Base-by-base conservation (phyloP, 257 asterid genomes). In the Solanum corneliomulleri region DNA sequence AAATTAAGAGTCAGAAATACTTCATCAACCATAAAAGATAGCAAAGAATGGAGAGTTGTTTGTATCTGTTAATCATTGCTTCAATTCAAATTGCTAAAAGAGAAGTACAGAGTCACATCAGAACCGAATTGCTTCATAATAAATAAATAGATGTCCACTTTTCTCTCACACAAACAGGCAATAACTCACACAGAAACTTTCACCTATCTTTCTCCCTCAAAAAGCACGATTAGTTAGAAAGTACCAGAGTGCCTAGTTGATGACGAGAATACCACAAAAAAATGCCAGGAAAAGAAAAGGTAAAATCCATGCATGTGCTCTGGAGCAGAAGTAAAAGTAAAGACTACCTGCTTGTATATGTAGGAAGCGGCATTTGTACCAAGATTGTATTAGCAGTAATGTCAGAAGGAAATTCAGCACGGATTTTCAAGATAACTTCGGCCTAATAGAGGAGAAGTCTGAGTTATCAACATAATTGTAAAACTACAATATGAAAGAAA, bases 301-400 rank as follows among this genome's bases (percentile, higher is more conserved):
- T 27, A 29, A 56, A 56, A 49, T 10, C 27, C 11, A 49, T 80
- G 66, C 9, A 80, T 27, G 31, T 20, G 20, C 66, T 75, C 84
- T 5, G 41, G 39, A 78, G 66, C 44, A 80, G 68, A 47, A 20
- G 85, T 80, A 47, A 29, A 80, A 83, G 42, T 77, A 76, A 85
- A 39, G 45, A 86, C 16, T 90, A 95, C 99, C 99, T 94, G 89
- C 96, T 92, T 87, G 99, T 97, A 89, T 93, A 96, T 88, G 96
- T 82, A 83, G 99, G 99, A 90, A 97, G 85, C 41, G 98, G 99
- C 99, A 97, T 97, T 91, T 97, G 98, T 44, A 97, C 93, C 84
- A 89, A 89, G 87, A 97, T 89, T 72, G 99, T 96, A 92, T 97
- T 97, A 25, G 99, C 99, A 85, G 98, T 91, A 88, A 92, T 88